phyloP scores from a whole-genome alignment of 257 asterid species.

The Petunia axillaris region DNA sequence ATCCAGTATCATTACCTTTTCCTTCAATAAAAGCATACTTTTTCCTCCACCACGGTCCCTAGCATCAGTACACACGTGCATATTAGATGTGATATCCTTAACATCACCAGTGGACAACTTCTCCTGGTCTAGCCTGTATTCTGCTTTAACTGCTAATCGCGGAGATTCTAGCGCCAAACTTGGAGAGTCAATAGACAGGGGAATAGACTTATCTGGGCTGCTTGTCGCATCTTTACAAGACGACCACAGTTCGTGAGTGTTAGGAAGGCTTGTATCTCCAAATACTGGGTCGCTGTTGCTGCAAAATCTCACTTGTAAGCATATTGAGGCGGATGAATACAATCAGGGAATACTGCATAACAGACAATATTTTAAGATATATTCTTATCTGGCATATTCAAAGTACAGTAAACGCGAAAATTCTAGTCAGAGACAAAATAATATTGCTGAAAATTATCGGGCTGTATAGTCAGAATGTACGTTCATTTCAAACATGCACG shows the following conservation, averaged over 20 bases:
- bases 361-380: not conserved
- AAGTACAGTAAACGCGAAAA: not conserved
- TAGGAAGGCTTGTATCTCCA: conserved; percentile 60
- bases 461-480: no score
- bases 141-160: conserved; percentile 49
- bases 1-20: conserved; percentile 52
- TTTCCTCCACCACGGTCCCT: conserved; percentile 59
- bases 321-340: conserved; percentile 60
- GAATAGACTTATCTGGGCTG: conserved; percentile 48
- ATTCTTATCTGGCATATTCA: not conserved
- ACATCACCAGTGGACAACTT: conserved; percentile 46
- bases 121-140: conserved; percentile 47
- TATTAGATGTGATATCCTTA: conserved; percentile 44
- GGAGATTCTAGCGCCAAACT: conserved; percentile 48
- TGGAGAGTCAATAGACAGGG: conserved; percentile 61
- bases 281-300: conserved; percentile 71
- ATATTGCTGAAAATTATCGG: no score
- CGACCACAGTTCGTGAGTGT: conserved; percentile 73
- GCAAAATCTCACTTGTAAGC: conserved; percentile 80
- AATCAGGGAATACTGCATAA: conserved; percentile 21
- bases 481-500: no score
- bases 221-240: conserved; percentile 66
- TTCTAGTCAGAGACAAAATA: not conserved
- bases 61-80: conserved; percentile 57
- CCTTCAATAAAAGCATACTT: conserved; percentile 48